phyloP scores from a whole-genome alignment of 108 stramenopile genomes.

The Stephanodiscus minutulus region DNA sequence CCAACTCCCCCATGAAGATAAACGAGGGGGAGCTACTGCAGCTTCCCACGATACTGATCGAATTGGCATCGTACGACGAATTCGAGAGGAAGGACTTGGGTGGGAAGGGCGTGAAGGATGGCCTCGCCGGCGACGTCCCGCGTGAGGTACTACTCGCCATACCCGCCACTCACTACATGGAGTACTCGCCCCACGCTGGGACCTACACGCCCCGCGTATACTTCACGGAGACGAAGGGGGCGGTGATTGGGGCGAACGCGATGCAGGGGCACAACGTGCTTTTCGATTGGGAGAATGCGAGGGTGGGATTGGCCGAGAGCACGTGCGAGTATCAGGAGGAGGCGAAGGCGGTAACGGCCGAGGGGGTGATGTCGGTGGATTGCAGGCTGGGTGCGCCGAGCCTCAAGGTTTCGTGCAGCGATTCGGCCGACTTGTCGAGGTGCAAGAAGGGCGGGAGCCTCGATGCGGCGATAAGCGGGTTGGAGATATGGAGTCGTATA shows the following conservation, averaged over 20 bases:
- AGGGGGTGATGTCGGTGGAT: constrained; percentile 28
- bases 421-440: constrained; percentile 35
- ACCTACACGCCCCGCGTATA: constrained; percentile 80
- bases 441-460: constrained; percentile 18
- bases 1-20: constrained; percentile 30
- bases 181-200: constrained; percentile 42
- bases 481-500: constrained; percentile 66
- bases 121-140: constrained; percentile 38
- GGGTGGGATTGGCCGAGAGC: constrained; percentile 83
- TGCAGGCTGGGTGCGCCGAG: constrained; percentile 39
- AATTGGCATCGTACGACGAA: constrained; percentile 53
- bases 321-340: constrained; percentile 38
- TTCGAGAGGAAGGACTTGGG: constrained; percentile 20
- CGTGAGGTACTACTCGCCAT: constrained; percentile 53
- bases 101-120: constrained; percentile 19
- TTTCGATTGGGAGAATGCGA: constrained; percentile 77
- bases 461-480: constrained; percentile 60
- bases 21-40: constrained; percentile 55
- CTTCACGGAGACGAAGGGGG: constrained; percentile 84
- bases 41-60: constrained; percentile 61
- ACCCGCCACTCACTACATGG: constrained; percentile 36
- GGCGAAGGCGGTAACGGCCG: constrained; percentile 11
- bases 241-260: constrained; percentile 93
- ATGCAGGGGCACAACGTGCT: constrained; percentile 91
- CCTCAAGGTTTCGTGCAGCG: constrained; percentile 38